These are phyloP conservation scores for Sarcomyxa edulis DNA, from an alignment of 768 basidiomycete genomes.

Conservation along the genomic window DNA sequence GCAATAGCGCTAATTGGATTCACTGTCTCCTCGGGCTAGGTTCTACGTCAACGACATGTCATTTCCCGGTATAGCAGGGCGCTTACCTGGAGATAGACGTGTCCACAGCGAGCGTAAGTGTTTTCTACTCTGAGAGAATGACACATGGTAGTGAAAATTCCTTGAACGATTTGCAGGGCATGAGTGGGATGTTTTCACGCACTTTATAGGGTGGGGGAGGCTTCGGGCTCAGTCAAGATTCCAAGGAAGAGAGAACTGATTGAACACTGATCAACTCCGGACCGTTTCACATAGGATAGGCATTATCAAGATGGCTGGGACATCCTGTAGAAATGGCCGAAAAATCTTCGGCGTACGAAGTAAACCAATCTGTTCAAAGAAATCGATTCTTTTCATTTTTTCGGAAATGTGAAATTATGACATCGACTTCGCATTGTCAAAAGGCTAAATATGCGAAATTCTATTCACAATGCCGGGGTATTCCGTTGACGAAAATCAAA, in stretches of 20 bases:
- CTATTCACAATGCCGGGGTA: too few species aligned
- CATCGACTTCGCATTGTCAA: conserved; percentile 8
- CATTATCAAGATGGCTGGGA: conserved; percentile 16
- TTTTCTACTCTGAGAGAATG: conserved; percentile 55
- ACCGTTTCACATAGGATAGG: conserved; percentile 9
- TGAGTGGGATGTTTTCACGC: too few species aligned
- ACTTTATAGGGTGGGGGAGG: too few species aligned
- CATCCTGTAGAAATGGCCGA: too few species aligned
- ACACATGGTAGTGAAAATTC: conserved; percentile 47
- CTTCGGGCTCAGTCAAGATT: conserved; percentile 11
- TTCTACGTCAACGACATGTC: not conserved
- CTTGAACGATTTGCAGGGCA: too few species aligned
- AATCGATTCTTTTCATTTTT: too few species aligned
- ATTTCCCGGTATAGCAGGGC: conserved; percentile 5
- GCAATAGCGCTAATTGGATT: not conserved
- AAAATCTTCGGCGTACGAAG: too few species aligned
- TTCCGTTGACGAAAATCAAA: too few species aligned
- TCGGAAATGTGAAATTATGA: too few species aligned
- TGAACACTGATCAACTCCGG: conserved; percentile 10
- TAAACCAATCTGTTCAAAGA: too few species aligned
- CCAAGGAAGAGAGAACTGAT: conserved; percentile 8
- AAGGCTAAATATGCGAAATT: conserved; percentile 14
- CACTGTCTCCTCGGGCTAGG: conserved; percentile 2
- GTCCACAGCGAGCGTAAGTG: conserved; percentile 52
- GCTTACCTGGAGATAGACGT: conserved; percentile 49